Percentiles rank a stretch among this genome's conserved stretches.
Evolutionary conservation across 2,329 filamentous ascomycete species (phyloP).

Genomic region (Sporothrix protearum): DNA sequence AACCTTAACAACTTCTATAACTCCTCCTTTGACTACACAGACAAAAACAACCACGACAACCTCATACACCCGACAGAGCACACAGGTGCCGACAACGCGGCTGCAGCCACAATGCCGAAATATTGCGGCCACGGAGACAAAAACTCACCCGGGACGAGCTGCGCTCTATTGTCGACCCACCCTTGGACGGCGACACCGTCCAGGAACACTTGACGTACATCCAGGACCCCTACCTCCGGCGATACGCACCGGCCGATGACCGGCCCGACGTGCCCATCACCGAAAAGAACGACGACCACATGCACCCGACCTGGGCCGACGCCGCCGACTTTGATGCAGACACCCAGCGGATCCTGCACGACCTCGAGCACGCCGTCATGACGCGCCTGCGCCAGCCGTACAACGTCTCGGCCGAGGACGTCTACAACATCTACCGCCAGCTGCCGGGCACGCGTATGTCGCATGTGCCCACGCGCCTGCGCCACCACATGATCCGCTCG

Average conservation of each 20-base stretch:
- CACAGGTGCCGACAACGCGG: too few relatives aligned
- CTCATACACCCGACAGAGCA: background rate
- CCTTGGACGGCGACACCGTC: slow-evolving; percentile 45
- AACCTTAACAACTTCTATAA: background rate
- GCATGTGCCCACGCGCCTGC: slow-evolving; percentile 47
- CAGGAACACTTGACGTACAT: slow-evolving; percentile 53
- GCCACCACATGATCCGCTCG: slow-evolving; percentile 63
- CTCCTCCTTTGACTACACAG: background rate
- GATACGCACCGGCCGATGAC: slow-evolving; percentile 52
- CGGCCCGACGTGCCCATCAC: slow-evolving; percentile 50
- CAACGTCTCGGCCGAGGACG: slow-evolving; percentile 40
- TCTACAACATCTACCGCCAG: slow-evolving; percentile 49
- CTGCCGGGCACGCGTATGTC: slow-evolving; percentile 53
- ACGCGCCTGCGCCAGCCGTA: slow-evolving; percentile 43
- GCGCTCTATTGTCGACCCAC: slow-evolving; percentile 51
- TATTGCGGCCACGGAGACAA: slow-evolving; percentile 17
- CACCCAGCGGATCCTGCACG: slow-evolving; percentile 37
- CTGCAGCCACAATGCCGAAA: background rate
- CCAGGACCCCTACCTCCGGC: slow-evolving; percentile 51
- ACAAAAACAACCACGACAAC: too few relatives aligned
- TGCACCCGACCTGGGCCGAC: slow-evolving; percentile 43
- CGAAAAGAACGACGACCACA: slow-evolving; percentile 47
- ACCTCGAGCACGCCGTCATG: slow-evolving; percentile 42
- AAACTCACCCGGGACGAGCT: slow-evolving; percentile 43
- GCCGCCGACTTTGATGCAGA: slow-evolving; percentile 38